These are phyloP conservation scores for Syzygium jambos DNA, from an alignment of 345 rosid genomes.

Conservation along the genomic window DNA sequence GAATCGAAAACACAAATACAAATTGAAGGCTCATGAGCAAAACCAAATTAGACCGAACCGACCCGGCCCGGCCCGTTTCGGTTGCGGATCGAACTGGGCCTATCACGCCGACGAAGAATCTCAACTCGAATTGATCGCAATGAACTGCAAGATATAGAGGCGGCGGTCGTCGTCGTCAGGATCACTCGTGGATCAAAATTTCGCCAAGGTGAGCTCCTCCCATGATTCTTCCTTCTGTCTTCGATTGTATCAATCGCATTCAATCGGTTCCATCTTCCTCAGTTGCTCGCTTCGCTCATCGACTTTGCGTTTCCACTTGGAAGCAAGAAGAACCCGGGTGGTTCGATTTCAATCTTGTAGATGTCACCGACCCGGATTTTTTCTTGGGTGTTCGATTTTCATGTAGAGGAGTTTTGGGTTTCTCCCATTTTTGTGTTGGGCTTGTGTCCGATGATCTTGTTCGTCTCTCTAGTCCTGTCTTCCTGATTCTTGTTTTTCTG, in stretches of 20 bases:
- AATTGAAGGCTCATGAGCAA: not conserved
- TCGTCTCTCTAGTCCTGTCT: not conserved
- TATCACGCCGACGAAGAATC: not conserved
- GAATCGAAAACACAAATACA: not conserved
- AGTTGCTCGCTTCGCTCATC: not conserved
- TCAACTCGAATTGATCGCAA: not conserved
- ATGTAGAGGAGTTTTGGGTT: not conserved
- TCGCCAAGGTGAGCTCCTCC: not conserved
- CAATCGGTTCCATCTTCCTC: not conserved
- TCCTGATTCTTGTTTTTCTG: not conserved
- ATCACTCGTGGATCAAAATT: not conserved
- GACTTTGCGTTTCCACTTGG: not conserved
- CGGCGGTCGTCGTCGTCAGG: not conserved
- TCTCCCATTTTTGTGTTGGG: not conserved
- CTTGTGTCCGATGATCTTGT: not conserved
- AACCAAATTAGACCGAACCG: not conserved
- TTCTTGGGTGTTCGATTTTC: not conserved
- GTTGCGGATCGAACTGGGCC: not conserved
- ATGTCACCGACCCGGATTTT: not conserved
- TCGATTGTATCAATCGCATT: not conserved
- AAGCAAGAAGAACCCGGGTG: not conserved
- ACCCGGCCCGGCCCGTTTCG: not conserved
- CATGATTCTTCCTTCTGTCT: not conserved
- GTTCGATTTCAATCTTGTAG: not conserved
- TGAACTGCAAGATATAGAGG: not conserved